Conservation (phyloP, 192 early-diverging fungal genomes). For the Linderina pennispora region DNA sequence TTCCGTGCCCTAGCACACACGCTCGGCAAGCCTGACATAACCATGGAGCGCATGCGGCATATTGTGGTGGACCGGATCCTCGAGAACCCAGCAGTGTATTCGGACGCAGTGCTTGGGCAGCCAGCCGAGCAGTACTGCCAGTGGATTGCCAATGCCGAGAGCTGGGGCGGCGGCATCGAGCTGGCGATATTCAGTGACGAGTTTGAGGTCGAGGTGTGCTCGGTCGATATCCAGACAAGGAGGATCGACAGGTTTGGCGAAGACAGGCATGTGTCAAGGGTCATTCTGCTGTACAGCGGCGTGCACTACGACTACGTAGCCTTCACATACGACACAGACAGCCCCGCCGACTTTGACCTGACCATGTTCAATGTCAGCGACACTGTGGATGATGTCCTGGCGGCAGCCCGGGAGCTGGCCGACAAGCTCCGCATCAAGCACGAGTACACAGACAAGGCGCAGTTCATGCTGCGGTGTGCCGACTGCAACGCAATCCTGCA, state of each 20-base stretch:
- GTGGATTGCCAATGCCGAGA: slow-evolving; percentile 50
- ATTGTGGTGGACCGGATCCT: slow-evolving; percentile 38
- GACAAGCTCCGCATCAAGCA: slow-evolving; percentile 2
- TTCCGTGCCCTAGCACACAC: slow-evolving; percentile 47
- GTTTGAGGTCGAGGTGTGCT: slow-evolving; percentile 55
- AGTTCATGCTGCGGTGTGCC: slow-evolving; percentile 3
- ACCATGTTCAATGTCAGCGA: slow-evolving; percentile 46
- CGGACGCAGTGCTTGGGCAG: slow-evolving; percentile 49
- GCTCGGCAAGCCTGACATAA: slow-evolving; percentile 9
- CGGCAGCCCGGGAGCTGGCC: slow-evolving; percentile 15
- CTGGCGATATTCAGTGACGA: slow-evolving; percentile 51
- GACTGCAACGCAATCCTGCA: slow-evolving; percentile 3
- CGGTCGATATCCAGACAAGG: slow-evolving; percentile 49
- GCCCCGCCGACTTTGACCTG: slow-evolving; percentile 53
- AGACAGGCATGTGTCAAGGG: slow-evolving; percentile 33
- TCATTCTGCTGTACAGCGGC: slow-evolving; percentile 52
- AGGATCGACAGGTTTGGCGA: slow-evolving; percentile 62
- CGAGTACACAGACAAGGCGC: slow-evolving; percentile 6
- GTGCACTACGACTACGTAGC: slow-evolving; percentile 71
- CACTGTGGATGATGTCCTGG: slow-evolving; percentile 8
- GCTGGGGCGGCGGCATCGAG: slow-evolving; percentile 61
- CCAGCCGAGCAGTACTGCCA: slow-evolving; percentile 43
- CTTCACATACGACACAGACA: slow-evolving; percentile 19
- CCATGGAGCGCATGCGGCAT: slow-evolving; percentile 16
- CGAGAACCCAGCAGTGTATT: slow-evolving; percentile 44